A percentile compares a stretch with the other conserved stretches of the same genome.
Evolutionary conservation across 2,329 filamentous ascomycete species (phyloP).

Genomic region (Aaosphaeria arxii): DNA sequence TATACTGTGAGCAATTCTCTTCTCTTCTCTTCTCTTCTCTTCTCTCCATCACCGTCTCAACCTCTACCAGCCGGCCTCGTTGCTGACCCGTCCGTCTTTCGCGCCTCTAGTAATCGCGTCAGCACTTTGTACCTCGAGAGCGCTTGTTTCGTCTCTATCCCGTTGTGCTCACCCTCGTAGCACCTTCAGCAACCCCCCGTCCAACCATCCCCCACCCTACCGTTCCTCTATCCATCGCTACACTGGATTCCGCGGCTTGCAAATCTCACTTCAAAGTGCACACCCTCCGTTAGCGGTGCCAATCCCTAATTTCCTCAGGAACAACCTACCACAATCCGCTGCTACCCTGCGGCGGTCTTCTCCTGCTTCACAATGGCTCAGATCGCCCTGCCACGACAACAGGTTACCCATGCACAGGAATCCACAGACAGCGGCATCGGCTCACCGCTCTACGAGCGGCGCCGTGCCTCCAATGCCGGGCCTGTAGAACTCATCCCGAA

Average conservation of each 20-base stretch:
- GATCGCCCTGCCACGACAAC: slow-evolving; percentile 39
- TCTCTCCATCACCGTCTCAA: no score
- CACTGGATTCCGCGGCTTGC: slow-evolving; percentile 15
- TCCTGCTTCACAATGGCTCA: slow-evolving; percentile 31
- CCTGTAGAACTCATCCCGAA: slow-evolving; percentile 46
- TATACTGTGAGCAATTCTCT: slow-evolving; percentile 21
- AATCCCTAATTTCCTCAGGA: slow-evolving; percentile 26
- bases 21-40: no score
- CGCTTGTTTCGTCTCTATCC: slow-evolving; percentile 39
- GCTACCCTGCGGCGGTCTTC: slow-evolving; percentile 20
- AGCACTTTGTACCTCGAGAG: slow-evolving; percentile 31
- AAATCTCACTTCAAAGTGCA: slow-evolving; percentile 15
- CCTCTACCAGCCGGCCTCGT: slow-evolving; percentile 6
- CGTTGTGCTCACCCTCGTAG: slow-evolving; percentile 28
- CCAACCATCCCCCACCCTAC: slow-evolving; percentile 19
- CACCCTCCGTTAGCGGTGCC: slow-evolving; percentile 17
- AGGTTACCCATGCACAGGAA: slow-evolving; percentile 35
- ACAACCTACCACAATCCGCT: slow-evolving; percentile 15
- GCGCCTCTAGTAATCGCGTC: slow-evolving; percentile 28
- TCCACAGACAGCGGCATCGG: slow-evolving; percentile 25
- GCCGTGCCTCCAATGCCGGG: slow-evolving; percentile 27
- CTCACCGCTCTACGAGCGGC: slow-evolving; percentile 38
- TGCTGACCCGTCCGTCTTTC: slow-evolving; percentile 23
- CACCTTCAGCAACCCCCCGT: slow-evolving; percentile 17
- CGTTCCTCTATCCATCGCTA: slow-evolving; percentile 13